A percentile compares a stretch with the other conserved stretches of the same genome.
Evolutionary conservation across 305 asterid species (phyloP).

Genomic region (Rubia occidens): DNA sequence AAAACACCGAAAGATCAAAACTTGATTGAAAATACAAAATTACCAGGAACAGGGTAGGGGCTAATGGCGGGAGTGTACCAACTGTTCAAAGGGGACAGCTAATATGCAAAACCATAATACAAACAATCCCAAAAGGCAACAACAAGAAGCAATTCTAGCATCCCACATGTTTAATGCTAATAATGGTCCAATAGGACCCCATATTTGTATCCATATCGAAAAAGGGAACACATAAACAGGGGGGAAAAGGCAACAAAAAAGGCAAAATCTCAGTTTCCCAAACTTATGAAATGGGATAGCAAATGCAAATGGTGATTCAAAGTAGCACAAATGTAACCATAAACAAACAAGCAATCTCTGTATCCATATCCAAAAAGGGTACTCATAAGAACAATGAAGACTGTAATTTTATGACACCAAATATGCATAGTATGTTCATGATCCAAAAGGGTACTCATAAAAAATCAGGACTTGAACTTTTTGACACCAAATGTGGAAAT

Average conservation of each 20-base stretch:
- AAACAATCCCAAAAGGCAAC: background rate
- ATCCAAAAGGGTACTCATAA: too few relatives aligned
- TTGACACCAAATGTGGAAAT: too few relatives aligned
- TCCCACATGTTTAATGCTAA: background rate
- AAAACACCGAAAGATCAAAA: background rate
- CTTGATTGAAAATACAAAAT: background rate
- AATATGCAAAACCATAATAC: background rate
- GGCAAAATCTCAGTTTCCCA: too few relatives aligned
- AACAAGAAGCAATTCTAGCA: background rate
- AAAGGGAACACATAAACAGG: background rate
- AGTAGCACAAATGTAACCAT: too few relatives aligned
- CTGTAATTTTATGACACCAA: too few relatives aligned
- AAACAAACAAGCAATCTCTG: too few relatives aligned
- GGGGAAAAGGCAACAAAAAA: background rate
- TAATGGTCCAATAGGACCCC: background rate
- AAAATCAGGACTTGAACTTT: too few relatives aligned
- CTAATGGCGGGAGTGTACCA: conserved; percentile 31
- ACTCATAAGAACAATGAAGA: too few relatives aligned
- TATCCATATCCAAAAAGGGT: too few relatives aligned
- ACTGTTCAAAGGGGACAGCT: background rate
- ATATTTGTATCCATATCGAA: background rate
- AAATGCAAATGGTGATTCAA: too few relatives aligned
- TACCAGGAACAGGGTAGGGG: conserved; percentile 68
- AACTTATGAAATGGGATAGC: too few relatives aligned
- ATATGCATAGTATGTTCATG: too few relatives aligned